phyloP scores from a whole-genome alignment of 2,329 filamentous ascomycete species.

The Thielaviopsis ethacetica region DNA sequence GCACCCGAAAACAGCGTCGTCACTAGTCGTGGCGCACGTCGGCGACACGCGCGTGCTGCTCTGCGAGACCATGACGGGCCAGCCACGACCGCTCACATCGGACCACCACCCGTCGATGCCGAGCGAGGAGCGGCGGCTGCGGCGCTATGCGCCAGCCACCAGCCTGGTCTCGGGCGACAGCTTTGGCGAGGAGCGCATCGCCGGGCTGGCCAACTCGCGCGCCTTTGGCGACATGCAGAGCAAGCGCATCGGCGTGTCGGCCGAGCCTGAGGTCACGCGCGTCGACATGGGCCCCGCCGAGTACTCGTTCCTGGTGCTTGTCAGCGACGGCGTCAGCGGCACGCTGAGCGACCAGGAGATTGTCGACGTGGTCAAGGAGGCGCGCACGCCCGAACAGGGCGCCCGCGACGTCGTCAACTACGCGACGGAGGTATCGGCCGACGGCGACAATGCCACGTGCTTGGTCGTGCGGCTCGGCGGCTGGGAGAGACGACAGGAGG shows the following conservation, averaged over 20 bases:
- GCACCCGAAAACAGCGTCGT: constrained; percentile 76
- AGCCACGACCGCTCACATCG: constrained; percentile 65
- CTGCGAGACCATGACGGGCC: constrained; percentile 70
- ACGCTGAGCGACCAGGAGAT: constrained; percentile 85
- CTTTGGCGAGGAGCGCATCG: constrained; percentile 93
- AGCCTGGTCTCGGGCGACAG: constrained; percentile 76
- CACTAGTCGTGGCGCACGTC: constrained; percentile 74
- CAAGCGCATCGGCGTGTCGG: constrained; percentile 85
- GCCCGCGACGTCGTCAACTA: constrained; percentile 66
- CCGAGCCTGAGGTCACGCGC: constrained; percentile 75
- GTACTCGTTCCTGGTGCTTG: constrained; percentile 76
- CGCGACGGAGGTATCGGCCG: constrained; percentile 63
- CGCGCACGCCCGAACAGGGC: constrained; percentile 75
- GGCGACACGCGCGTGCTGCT: constrained; percentile 85
- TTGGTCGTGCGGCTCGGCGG: constrained; percentile 50
- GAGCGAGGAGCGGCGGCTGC: constrained; percentile 63
- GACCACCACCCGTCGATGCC: constrained; percentile 89
- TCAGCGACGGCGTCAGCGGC: constrained; percentile 78
- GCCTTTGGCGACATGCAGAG: constrained; percentile 84
- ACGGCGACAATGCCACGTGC: constrained; percentile 54
- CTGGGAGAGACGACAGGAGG: constrained; percentile 61
- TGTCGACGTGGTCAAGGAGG: constrained; percentile 89
- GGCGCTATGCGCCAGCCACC: constrained; percentile 60
- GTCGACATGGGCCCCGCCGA: constrained; percentile 68
- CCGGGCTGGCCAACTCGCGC: constrained; percentile 81